Conservation (phyloP, 2,329 filamentous ascomycete genomes). For the Colletotrichum caudatum region DNA sequence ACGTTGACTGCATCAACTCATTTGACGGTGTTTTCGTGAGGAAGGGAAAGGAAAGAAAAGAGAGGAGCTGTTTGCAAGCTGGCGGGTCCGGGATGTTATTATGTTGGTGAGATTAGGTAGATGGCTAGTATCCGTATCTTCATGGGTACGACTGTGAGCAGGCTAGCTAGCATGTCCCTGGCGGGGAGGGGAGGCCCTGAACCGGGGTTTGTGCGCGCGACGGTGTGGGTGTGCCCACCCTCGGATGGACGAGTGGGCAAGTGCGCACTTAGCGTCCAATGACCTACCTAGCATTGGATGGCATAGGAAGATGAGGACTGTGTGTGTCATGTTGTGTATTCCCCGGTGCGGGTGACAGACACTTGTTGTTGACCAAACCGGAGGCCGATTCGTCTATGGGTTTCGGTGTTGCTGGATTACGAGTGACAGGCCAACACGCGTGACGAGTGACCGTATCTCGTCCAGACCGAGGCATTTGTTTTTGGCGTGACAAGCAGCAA, state of each 20-base stretch:
- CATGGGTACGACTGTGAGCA: slow-evolving; percentile 37
- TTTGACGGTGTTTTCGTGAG: slow-evolving; percentile 59
- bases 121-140: slow-evolving; percentile 39
- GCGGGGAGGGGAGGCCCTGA: slow-evolving; percentile 17
- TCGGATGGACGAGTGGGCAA: slow-evolving; percentile 26
- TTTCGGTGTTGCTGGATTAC: slow-evolving; percentile 3
- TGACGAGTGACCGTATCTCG: slow-evolving; percentile 14
- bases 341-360: slow-evolving; percentile 32
- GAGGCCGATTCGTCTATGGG: slow-evolving; percentile 17
- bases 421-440: slow-evolving; percentile 14
- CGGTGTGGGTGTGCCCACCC: slow-evolving; percentile 38
- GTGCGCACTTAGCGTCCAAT: slow-evolving; percentile 26
- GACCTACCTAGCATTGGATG: slow-evolving; percentile 13
- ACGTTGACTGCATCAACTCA: slow-evolving; percentile 65
- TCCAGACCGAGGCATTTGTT: slow-evolving; percentile 6
- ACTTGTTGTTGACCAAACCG: slow-evolving; percentile 37
- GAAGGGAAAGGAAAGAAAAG: slow-evolving; percentile 50
- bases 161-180: slow-evolving; percentile 23
- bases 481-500: slow-evolving; percentile 26
- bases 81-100: slow-evolving; percentile 57
- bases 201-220: slow-evolving; percentile 37
- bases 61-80: slow-evolving; percentile 52
- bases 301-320: slow-evolving; percentile 4
- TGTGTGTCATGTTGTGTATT: slow-evolving; percentile 13
- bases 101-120: slow-evolving; percentile 43